Percentiles rank a stretch among this genome's conserved stretches.
phyloP scores from a whole-genome alignment of 345 rosid genomes.

The Gossypium thurberi region DNA sequence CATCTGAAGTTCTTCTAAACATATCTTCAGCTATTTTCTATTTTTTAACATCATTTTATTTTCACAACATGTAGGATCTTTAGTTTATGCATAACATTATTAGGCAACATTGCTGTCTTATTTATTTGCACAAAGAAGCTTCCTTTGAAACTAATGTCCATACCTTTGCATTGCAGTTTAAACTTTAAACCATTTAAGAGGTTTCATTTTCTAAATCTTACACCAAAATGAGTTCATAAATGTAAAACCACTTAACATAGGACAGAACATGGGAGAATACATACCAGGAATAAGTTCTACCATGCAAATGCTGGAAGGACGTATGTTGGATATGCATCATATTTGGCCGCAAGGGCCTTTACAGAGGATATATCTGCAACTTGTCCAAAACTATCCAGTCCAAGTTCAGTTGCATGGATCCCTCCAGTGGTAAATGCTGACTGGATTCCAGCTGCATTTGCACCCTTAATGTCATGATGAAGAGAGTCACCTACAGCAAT shows the following conservation, averaged over 20 bases:
- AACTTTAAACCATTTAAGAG: background rate
- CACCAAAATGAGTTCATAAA: background rate
- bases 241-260: background rate
- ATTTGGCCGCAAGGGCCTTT: conserved; percentile 48
- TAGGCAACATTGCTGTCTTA: background rate
- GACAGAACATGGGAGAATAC: background rate
- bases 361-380: conserved; percentile 52
- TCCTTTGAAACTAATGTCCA: background rate
- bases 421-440: conserved; percentile 60
- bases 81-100: background rate
- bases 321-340: conserved; percentile 38
- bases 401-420: conserved; percentile 75
- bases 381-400: conserved; percentile 55
- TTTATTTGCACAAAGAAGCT: background rate
- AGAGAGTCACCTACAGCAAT: conserved; percentile 89
- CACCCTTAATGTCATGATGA: conserved; percentile 83
- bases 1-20: background rate
- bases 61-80: background rate
- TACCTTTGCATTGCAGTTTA: background rate
- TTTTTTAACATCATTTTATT: background rate
- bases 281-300: conserved; percentile 7
- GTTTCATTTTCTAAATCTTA: background rate
- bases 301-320: conserved; percentile 9
- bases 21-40: background rate
- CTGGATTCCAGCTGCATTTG: conserved; percentile 72